phyloP scores from a whole-genome alignment of 495 filamentous ascomycete genomes.

The Penicillium paxilli region DNA sequence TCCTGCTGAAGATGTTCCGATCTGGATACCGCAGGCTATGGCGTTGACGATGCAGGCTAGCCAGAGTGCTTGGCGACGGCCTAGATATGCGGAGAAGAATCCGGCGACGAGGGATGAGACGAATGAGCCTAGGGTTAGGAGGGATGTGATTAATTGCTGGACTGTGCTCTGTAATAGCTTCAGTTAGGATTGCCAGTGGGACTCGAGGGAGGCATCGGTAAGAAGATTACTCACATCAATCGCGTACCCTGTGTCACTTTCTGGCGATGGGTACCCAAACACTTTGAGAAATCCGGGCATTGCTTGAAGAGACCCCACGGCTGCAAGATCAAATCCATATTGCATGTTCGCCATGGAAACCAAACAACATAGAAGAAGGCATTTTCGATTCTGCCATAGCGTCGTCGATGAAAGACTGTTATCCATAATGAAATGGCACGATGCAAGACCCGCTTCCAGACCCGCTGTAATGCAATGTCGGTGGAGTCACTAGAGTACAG shows the following conservation, averaged over 20 bases:
- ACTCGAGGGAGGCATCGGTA: background rate
- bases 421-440: background rate
- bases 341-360: constrained; percentile 21
- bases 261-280: constrained; percentile 14
- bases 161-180: constrained; percentile 3
- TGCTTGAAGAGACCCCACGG: constrained; percentile 14
- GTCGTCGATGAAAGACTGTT: constrained; percentile 11
- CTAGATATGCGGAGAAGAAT: constrained; percentile 15
- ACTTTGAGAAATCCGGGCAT: constrained; percentile 20
- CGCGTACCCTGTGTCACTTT: constrained; percentile 11
- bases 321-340: constrained; percentile 20
- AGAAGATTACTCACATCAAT: constrained; percentile 14
- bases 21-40: constrained; percentile 13
- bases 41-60: constrained; percentile 19
- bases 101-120: constrained; percentile 55
- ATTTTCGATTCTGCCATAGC: constrained; percentile 20
- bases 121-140: constrained; percentile 62
- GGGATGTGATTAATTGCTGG: constrained; percentile 40
- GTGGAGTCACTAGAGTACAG: background rate
- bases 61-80: constrained; percentile 14
- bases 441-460: background rate
- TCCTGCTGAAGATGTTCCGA: constrained; percentile 9
- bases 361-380: constrained; percentile 12
- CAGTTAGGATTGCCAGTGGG: background rate
- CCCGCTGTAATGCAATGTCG: background rate